These are phyloP conservation scores for Aspergillus wentii DNA, from an alignment of 495 filamentous ascomycete genomes.

Conservation along the genomic window DNA sequence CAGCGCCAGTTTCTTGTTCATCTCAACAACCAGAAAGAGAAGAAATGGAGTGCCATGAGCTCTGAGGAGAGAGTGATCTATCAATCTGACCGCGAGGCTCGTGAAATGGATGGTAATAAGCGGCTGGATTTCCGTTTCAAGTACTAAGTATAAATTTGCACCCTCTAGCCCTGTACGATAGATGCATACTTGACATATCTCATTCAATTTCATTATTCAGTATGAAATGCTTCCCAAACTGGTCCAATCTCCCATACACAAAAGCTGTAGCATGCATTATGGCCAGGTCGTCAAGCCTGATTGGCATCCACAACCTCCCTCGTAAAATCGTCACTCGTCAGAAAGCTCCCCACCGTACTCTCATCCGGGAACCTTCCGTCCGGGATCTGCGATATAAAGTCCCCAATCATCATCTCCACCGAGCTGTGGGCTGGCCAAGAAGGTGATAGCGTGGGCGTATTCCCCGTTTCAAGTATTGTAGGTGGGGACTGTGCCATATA, in stretches of 20 bases:
- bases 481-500: neutral
- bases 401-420: slow-evolving; percentile 8
- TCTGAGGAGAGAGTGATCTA: slow-evolving; percentile 26
- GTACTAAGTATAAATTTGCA: slow-evolving; percentile 7
- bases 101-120: slow-evolving; percentile 32
- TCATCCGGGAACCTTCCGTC: too few relatives aligned
- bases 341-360: too few relatives aligned
- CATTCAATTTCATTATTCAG: too few relatives aligned
- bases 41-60: slow-evolving; percentile 29
- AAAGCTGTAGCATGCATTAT: too few relatives aligned
- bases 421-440: slow-evolving; percentile 3
- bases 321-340: too few relatives aligned
- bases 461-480: neutral
- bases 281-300: too few relatives aligned
- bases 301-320: too few relatives aligned
- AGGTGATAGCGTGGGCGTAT: neutral
- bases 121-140: slow-evolving; percentile 36
- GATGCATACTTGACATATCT: too few relatives aligned
- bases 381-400: slow-evolving; percentile 9
- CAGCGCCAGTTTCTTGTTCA: slow-evolving; percentile 23
- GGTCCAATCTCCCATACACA: too few relatives aligned
- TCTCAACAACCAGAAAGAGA: slow-evolving; percentile 32
- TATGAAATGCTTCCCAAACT: too few relatives aligned
- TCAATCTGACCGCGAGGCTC: slow-evolving; percentile 20
- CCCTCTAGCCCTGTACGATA: too few relatives aligned